These are phyloP conservation scores for Ascosphaera apis DNA, from an alignment of 2,329 filamentous ascomycete species.

Conservation along the genomic window DNA sequence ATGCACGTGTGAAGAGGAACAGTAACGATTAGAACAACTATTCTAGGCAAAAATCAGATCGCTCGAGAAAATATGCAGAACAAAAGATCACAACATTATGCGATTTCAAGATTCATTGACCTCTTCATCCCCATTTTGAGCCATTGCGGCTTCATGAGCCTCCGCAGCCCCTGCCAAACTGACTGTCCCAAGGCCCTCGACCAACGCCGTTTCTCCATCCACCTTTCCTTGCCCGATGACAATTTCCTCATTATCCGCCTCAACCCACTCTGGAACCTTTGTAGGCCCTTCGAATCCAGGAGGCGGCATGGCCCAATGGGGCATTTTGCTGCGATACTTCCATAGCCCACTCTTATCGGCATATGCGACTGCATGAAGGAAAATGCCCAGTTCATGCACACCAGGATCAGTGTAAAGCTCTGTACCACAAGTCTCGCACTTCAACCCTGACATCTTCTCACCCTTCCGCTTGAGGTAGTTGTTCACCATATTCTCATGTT, in stretches of 20 bases:
- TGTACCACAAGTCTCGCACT: conserved; percentile 62
- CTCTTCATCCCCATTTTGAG: not conserved
- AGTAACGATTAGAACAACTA: too few relatives aligned
- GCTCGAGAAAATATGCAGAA: too few relatives aligned
- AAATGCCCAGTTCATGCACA: conserved; percentile 71
- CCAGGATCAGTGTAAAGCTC: conserved; percentile 86
- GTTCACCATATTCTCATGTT: conserved; percentile 64
- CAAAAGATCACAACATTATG: not conserved
- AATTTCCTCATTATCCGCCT: conserved; percentile 16
- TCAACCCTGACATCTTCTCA: conserved; percentile 74
- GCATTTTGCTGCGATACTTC: conserved; percentile 69
- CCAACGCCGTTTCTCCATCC: conserved; percentile 6
- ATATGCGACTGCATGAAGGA: conserved; percentile 80
- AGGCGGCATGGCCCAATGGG: conserved; percentile 69
- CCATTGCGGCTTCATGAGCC: not conserved
- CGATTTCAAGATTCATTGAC: not conserved
- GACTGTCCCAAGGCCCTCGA: conserved; percentile 6
- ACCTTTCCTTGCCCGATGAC: conserved; percentile 13
- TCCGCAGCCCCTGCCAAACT: conserved; percentile 1
- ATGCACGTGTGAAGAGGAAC: too few relatives aligned
- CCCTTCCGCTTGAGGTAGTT: conserved; percentile 75
- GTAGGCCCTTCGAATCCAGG: conserved; percentile 46
- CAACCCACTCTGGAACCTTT: conserved; percentile 30
- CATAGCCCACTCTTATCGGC: conserved; percentile 62
- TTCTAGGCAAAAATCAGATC: too few relatives aligned